Percentiles rank a stretch among this genome's conserved stretches.
These are phyloP conservation scores for Fusarium chuoi DNA, from an alignment of 2,329 filamentous ascomycete genomes.

Conservation along the genomic window DNA sequence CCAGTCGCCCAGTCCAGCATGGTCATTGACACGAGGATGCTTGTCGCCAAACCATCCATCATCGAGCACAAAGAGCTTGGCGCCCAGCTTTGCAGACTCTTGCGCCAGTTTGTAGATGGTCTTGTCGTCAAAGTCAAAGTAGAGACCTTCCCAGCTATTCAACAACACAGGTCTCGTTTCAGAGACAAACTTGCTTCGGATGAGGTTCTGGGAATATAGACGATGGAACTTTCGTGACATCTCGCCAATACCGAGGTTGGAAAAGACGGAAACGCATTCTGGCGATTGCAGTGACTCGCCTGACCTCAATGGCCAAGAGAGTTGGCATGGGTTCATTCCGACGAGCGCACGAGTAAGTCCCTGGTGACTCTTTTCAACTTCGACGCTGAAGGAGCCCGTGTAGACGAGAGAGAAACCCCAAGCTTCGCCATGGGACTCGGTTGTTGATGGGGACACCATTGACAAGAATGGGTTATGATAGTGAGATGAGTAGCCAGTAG, in stretches of 20 bases:
- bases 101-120: constrained; percentile 65
- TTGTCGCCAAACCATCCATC: constrained; percentile 74
- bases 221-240: constrained; percentile 72
- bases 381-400: constrained; percentile 69
- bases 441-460: constrained; percentile 65
- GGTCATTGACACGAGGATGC: constrained; percentile 67
- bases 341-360: constrained; percentile 69
- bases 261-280: constrained; percentile 72
- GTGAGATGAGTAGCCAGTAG: constrained; percentile 70
- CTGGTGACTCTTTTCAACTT: constrained; percentile 71
- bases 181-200: constrained; percentile 64
- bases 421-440: constrained; percentile 68
- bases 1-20: constrained; percentile 72
- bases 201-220: constrained; percentile 69
- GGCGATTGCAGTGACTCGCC: constrained; percentile 69
- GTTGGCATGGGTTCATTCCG: constrained; percentile 69
- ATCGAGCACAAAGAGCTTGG: constrained; percentile 72
- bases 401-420: constrained; percentile 75
- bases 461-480: constrained; percentile 73
- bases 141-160: constrained; percentile 74
- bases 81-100: constrained; percentile 67
- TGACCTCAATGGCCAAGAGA: constrained; percentile 66
- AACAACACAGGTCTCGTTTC: constrained; percentile 65
- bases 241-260: constrained; percentile 65
- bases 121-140: constrained; percentile 67